A percentile compares a stretch with the other conserved stretches of the same genome.
These are phyloP conservation scores for Dendryphion nanum DNA, from an alignment of 2,329 filamentous ascomycete genomes.

Conservation along the genomic window DNA sequence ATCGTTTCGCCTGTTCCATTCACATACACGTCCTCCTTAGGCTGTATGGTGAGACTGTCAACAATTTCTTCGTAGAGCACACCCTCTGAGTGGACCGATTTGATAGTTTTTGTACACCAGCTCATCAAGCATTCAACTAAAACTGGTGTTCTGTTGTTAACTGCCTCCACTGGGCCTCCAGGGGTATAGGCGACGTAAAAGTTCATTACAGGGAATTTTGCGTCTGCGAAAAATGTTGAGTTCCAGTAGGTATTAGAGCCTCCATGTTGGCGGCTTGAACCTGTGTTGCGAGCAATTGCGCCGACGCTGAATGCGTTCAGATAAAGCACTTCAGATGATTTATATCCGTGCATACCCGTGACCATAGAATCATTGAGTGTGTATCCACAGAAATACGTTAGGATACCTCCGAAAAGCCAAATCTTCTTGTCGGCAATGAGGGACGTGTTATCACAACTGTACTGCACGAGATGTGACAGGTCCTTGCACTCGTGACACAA, in stretches of 20 bases:
- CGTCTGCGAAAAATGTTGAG: constrained; percentile 9
- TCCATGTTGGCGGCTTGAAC: background rate
- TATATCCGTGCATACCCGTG: constrained; percentile 1
- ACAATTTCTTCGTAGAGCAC: constrained; percentile 1
- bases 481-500: constrained; percentile 17
- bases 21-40: too few relatives aligned
- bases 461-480: constrained; percentile 7
- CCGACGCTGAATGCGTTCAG: too few relatives aligned
- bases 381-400: constrained; percentile 10
- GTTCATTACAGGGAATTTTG: constrained; percentile 7
- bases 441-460: constrained; percentile 8
- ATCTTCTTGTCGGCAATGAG: background rate
- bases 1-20: too few relatives aligned
- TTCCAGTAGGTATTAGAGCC: constrained; percentile 4
- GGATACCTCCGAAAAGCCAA: background rate
- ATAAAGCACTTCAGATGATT: background rate
- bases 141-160: constrained; percentile 12
- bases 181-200: constrained; percentile 16
- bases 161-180: constrained; percentile 5
- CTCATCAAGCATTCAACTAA: constrained; percentile 13
- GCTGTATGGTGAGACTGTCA: background rate
- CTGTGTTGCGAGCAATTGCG: constrained; percentile 3
- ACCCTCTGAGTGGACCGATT: background rate
- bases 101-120: constrained; percentile 13
- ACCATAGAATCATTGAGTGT: constrained; percentile 10